Evolutionary conservation across 2,329 filamentous ascomycete genomes (phyloP), one percentile per base, ranked within the genome.

Genomic region (Paraphoma chrysanthemicola): DNA sequence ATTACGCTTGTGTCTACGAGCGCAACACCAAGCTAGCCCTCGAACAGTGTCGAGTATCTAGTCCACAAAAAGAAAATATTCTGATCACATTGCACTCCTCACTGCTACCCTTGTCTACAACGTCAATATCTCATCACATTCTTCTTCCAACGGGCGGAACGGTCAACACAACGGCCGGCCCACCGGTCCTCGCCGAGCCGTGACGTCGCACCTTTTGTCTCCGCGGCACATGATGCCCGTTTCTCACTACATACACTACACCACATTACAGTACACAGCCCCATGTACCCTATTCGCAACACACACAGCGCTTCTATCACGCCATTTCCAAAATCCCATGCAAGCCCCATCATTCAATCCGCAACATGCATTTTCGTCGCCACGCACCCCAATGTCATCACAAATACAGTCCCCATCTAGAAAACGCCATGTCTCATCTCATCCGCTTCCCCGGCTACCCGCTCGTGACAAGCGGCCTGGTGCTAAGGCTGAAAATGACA

Each of bases 341-440:
- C 29, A 33, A 42, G 48, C 41, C 30, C 41, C 14, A 17, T 7
- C 44, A 33, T 44, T 48, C 29, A 28, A 42, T 16, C 33, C 18
- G n/a, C 28, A 16, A 23, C 46, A 28, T 44, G 6, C 36, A 38
- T 29, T 33, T 28, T 38, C 36, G 14, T 33, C 33, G 43, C 12
- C 33, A 14, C 11, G 12, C 28, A 30, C 33, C 18, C 23, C 23
- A 23, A 2, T n/a, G 33, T 38, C 10, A n/a, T 38, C 33, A 11
- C 33, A 38, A 3, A 3, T 38, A 38, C n/a, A 47, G 3, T 10
- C 18, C 2, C 29, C 30, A 2, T 47, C 33, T 41, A 43, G 50
- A 47, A 43, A 33, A 48, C 50, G 50, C 51, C 51, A 43, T 53
- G 51, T 53, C 51, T 53, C 44, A 48, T 48, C 38, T 18, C 23